Base-by-base conservation (phyloP, 805 yeast species). In the Candida krabiensis region DNA sequence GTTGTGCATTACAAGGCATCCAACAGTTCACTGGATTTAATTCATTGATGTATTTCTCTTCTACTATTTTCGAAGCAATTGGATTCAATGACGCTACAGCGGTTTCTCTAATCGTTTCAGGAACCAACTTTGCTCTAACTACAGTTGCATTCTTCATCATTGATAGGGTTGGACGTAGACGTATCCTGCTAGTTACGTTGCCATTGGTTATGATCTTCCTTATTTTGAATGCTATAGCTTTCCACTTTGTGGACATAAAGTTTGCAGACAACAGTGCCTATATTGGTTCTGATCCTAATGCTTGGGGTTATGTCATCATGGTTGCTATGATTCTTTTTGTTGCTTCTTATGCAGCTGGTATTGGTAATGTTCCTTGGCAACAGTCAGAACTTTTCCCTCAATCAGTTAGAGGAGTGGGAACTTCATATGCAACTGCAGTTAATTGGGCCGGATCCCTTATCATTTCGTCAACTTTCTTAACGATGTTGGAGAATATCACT, bases 351-450 rank as follows among this genome's bases (percentile, higher is more conserved):
- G 96, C 97, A 33, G 70, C 87, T 49, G 98, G 98, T 50, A 86
- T 90, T 50, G 99, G 99, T 66, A 90, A 91, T 62, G 93, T 88
- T 38, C 97, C 98, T 40, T 91, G 99, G 99, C 96, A 91, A 60
- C 97, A 93, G 59, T 84, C 91, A 40, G 99, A 91, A 65, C 69
- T 91, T 56, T 89, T 93, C 68, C 93, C 97, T 24, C 96, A 90
- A 71, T 77, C 80, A 45, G 96, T 91, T 23, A 80, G 99, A 61
- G 95, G 96, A 42, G 73, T 88, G 32, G 98, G 98, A 44, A 81
- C 89, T 8, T 86, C 96, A 41, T 83, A 79, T 55, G 89, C 96
- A 2, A 87, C 97, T 9, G 91, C 93, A 12, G 81, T 90, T 30
- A 91, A 91, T 68, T 91, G 99, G 99, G 79, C 88, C 5, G 98